Base-by-base conservation (phyloP, 2,329 filamentous ascomycete genomes). In the Aureobasidium sp. region DNA sequence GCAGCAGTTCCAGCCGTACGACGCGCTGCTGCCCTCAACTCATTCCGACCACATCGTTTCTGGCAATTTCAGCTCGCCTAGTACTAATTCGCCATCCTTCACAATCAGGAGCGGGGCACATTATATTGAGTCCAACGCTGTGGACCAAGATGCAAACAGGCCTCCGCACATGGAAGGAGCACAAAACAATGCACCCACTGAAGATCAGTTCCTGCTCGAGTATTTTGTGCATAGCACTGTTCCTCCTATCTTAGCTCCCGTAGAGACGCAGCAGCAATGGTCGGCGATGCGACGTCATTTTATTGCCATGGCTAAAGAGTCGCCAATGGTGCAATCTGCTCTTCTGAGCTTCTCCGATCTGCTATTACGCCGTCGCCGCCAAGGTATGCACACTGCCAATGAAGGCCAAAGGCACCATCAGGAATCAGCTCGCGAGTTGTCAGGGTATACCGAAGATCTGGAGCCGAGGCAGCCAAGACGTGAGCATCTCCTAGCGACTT, bases 401-500 rank as follows among this genome's bases (percentile, higher is more conserved):
- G 39, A 66, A 55, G 13, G 57, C 37, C 13, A 67, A 58, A 41
- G 62, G 53, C 16, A 62, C 60, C 25, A 62, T 73, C 29, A 76
- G 11, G 36, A 54, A 5, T 54, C 50, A 3, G 5, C 10, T 25
- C 25, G 16, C 14, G 36, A 42, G 7, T n/a, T 54, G 21, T 39
- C 36, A 3, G 32, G n/a, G 6, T n/a, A 41, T 14, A 36, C 6
- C 5, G 25, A 5, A 11, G 2, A 8, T 7, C 3, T 4, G 5
- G 32, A 32, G 10, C 13, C 32, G 13, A 8, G 5, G 2, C 21
- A n/a, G 7, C 21, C 27, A 54, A 30, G 29, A 21, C 50, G 50
- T 9, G 80, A 63, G 70, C 79, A 42, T n/a, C 70, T 81, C 3
- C 73, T 84, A 6, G 79, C 79, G 1, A 75, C 80, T 0, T 67